Evolutionary conservation across 331 rosid genomes (phyloP).

Genomic region (Ulmus americana): DNA sequence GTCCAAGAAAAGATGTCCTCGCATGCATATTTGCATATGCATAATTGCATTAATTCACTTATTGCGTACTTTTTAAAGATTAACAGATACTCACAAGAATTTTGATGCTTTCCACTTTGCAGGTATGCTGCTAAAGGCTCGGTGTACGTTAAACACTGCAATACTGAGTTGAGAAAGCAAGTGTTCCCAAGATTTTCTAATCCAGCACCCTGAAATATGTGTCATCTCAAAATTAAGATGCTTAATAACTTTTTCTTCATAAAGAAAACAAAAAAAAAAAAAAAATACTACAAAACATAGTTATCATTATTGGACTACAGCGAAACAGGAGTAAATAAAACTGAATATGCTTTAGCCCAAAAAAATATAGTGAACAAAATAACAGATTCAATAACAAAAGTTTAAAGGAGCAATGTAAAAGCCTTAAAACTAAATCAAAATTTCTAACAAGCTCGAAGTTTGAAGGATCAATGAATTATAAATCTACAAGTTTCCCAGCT

Average conservation of each 20-base stretch:
- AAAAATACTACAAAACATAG: not conserved
- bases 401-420: not conserved
- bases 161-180: conserved; percentile 77
- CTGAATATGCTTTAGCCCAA: not conserved
- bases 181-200: conserved; percentile 75
- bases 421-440: not conserved
- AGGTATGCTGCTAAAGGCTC: conserved; percentile 96
- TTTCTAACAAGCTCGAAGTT: not conserved
- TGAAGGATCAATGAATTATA: not conserved
- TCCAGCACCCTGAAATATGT: conserved; percentile 72
- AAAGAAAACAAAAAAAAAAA: not conserved
- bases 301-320: not conserved
- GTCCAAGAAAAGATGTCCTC: not conserved
- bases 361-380: not conserved
- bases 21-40: not conserved
- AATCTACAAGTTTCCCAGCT: not conserved
- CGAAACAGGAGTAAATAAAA: too few relatives aligned
- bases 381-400: not conserved
- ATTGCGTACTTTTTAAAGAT: not conserved
- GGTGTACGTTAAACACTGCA: conserved; percentile 89
- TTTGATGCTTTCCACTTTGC: conserved; percentile 91
- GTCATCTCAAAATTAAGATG: conserved; percentile 4
- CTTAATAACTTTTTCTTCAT: not conserved
- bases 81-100: conserved; percentile 54
- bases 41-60: not conserved